These are phyloP conservation scores for Clonostachys chloroleuca DNA, from an alignment of 2,329 filamentous ascomycete genomes.

Conservation along the genomic window DNA sequence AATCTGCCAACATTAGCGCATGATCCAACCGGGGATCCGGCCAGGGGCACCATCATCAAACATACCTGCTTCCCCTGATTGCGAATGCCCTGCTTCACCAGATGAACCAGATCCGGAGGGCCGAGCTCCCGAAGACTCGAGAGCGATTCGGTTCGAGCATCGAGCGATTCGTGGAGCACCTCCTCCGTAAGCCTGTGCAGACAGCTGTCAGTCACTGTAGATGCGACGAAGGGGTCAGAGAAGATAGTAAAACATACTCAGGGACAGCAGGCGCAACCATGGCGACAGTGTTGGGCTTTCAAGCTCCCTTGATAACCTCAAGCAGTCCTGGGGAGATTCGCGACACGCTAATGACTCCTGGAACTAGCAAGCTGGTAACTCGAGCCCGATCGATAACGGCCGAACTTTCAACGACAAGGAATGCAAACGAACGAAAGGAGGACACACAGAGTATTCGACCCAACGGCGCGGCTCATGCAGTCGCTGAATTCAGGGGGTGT, in stretches of 20 bases:
- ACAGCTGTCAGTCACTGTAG: not conserved
- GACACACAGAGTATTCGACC: no score
- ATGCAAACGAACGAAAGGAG: no score
- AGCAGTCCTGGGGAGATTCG: no score
- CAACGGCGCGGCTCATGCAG: no score
- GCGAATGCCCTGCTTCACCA: constrained; percentile 69
- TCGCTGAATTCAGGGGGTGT: no score
- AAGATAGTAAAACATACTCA: constrained; percentile 48
- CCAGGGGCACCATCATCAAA: constrained; percentile 5
- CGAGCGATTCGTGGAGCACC: constrained; percentile 84
- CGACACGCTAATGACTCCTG: no score
- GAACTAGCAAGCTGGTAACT: no score
- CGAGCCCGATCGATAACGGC: no score
- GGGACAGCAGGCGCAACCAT: constrained; percentile 75
- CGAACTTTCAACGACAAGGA: no score
- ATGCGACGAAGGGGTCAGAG: constrained; percentile 6
- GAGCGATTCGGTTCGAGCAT: constrained; percentile 86
- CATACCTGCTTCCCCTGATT: constrained; percentile 52
- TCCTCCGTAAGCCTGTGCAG: constrained; percentile 83
- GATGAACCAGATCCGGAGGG: constrained; percentile 90
- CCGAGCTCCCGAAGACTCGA: constrained; percentile 85
- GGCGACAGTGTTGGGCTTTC: constrained; percentile 18
- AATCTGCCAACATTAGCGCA: constrained; percentile 45
- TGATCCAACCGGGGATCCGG: not conserved
- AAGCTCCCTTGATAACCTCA: not conserved